Evolutionary conservation across 2,329 filamentous ascomycete genomes (phyloP).

Genomic region (Cercospora canescens): DNA sequence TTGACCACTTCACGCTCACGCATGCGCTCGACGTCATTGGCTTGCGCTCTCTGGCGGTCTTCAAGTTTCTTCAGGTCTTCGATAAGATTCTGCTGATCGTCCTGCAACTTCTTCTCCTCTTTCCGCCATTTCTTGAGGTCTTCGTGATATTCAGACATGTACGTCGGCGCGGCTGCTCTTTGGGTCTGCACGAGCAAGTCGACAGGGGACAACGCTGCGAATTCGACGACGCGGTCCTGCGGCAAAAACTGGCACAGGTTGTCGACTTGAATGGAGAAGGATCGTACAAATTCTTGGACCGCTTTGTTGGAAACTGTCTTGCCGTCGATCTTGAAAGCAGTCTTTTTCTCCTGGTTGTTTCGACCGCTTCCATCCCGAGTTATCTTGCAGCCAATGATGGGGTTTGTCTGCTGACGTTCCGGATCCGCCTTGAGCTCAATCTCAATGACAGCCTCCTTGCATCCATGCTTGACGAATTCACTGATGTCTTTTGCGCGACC

Average conservation of each 20-base stretch:
- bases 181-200: constrained; percentile 84
- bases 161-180: constrained; percentile 77
- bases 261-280: constrained; percentile 89
- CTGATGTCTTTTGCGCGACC: constrained; percentile 81
- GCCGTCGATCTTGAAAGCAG: constrained; percentile 76
- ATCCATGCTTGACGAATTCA: constrained; percentile 92
- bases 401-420: constrained; percentile 60
- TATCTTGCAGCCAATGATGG: constrained; percentile 73
- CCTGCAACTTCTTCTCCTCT: constrained; percentile 59
- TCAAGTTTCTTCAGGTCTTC: constrained; percentile 69
- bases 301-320: constrained; percentile 60
- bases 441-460: constrained; percentile 75
- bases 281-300: constrained; percentile 66
- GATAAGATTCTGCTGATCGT: constrained; percentile 57
- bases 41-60: constrained; percentile 70
- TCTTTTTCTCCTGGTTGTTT: constrained; percentile 58
- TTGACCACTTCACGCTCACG: constrained; percentile 71
- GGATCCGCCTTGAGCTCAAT: constrained; percentile 77
- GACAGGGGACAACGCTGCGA: constrained; percentile 78
- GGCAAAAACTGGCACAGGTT: constrained; percentile 97
- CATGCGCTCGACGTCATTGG: constrained; percentile 80
- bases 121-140: constrained; percentile 70
- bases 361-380: constrained; percentile 63
- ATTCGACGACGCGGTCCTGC: constrained; percentile 93
- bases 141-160: constrained; percentile 79